Base-by-base conservation (phyloP, 305 asterid genomes). In the Rubia tinctorum region DNA sequence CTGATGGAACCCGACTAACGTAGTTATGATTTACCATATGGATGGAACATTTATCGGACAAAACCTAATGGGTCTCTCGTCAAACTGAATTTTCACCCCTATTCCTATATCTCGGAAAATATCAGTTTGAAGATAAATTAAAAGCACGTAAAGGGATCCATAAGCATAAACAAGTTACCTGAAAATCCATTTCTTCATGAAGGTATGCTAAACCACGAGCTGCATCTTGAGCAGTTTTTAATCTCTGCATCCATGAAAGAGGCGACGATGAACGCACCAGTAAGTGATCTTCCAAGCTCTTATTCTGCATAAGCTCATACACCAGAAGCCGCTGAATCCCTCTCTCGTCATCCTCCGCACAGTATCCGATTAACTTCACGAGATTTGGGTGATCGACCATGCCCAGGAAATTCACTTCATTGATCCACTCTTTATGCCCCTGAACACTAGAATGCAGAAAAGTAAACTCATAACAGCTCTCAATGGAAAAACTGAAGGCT, bases 351-450 rank as follows among this genome's bases (percentile, higher is more conserved):
- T 93, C 97, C 66, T 86, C 98, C 1, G 98, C 98, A 76, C 98
- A 93, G 74, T 90, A 93, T 40, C 98, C 98, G 7, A 93, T 84
- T 68, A 93, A 56, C 85, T 87, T 93, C 9, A 93, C 98, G 39
- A 93, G 96, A 84, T 93, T 93, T 6, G 93, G 97, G 77, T 91
- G 96, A 42, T 90, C 83, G 42, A 91, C 89, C 20, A 93, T 90
- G 37, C 97, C 98, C 78, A 93, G 75, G 69, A 84, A 87, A 76
- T 88, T 88, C 66, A 93, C 97, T 80, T 93, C 98, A 79, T 88
- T 91, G 79, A 88, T 89, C 98, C 98, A 93, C 76, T 93, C 97
- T 84, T 88, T 91, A 79, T 93, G 97, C 93, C 98, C 98, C 98
- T 93, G 98, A 84, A 88, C 44, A 87, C 93, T 91, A 89, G 88